A percentile compares a stretch with the other conserved stretches of the same genome.
Evolutionary conservation across 75 land plant species (phyloP).

Genomic region (Pinus albicaulis): DNA sequence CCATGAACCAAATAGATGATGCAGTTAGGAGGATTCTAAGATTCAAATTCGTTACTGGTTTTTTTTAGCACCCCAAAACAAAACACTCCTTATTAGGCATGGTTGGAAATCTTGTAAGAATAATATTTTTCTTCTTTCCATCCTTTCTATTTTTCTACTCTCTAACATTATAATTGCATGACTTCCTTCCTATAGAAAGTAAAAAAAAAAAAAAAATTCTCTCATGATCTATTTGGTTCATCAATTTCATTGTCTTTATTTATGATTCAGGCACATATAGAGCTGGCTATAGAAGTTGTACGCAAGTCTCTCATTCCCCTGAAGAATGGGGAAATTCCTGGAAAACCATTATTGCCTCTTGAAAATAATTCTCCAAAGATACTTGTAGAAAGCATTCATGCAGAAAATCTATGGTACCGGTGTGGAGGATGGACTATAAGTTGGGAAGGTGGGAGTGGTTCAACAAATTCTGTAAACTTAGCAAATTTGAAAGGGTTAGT

Average conservation of each 20-base stretch:
- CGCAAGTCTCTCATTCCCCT: constrained; percentile 37
- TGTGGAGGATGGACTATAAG: constrained; percentile 92
- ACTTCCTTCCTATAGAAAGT: not conserved
- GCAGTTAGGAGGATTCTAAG: constrained; percentile 26
- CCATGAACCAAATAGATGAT: constrained; percentile 67
- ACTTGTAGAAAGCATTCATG: constrained; percentile 79
- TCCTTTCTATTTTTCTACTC: too few relatives aligned
- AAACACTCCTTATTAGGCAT: constrained; percentile 40
- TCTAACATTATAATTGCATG: not conserved
- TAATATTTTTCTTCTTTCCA: not conserved
- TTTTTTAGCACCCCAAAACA: constrained; percentile 74
- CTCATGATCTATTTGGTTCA: not conserved
- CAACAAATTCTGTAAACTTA: constrained; percentile 57
- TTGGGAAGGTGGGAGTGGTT: constrained; percentile 64
- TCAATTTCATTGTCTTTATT: not conserved
- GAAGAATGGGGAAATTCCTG: constrained; percentile 66
- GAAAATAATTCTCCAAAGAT: constrained; percentile 56
- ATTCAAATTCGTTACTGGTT: constrained; percentile 69
- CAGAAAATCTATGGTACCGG: constrained; percentile 78
- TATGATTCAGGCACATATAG: constrained; percentile 43
- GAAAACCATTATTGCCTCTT: constrained; percentile 62
- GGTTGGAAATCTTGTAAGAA: constrained; percentile 41
- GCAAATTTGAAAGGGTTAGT: not conserved
- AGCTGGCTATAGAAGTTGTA: constrained; percentile 42
- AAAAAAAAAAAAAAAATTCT: too few relatives aligned